Evolutionary conservation across 768 basidiomycete species (phyloP).

Genomic region (Rhodotorula toruloides): DNA sequence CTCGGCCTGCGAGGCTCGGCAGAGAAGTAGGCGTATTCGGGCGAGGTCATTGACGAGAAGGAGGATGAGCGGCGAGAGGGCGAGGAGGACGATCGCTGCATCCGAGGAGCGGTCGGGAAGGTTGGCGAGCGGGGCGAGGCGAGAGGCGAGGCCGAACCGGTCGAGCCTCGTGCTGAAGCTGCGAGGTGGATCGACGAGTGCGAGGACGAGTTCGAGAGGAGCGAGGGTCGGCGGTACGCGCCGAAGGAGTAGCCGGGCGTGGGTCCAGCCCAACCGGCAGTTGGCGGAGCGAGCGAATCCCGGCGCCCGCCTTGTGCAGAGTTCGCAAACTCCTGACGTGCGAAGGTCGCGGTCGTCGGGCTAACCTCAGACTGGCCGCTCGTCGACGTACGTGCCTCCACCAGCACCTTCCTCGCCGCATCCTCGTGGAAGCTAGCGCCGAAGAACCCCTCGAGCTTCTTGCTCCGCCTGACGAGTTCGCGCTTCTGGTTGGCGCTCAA

Average conservation of each 20-base stretch:
- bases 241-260: background rate
- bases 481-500: conserved; percentile 17
- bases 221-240: background rate
- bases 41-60: conserved; percentile 1
- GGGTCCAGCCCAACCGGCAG: too few relatives aligned
- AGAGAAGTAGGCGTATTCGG: background rate
- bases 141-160: background rate
- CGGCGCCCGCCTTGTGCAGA: too few relatives aligned
- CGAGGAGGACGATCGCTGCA: conserved; percentile 22
- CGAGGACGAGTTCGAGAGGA: background rate
- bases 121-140: background rate
- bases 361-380: background rate
- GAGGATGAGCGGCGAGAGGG: background rate
- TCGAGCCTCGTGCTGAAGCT: too few relatives aligned
- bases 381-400: background rate
- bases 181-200: background rate
- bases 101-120: background rate
- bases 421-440: conserved; percentile 23
- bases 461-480: conserved; percentile 24
- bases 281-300: background rate
- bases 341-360: conserved; percentile 3
- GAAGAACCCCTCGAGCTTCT: conserved; percentile 35
- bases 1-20: background rate
- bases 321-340: too few relatives aligned
- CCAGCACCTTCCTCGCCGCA: background rate